These are phyloP conservation scores for Rhodotorula sp. DNA, from an alignment of 1,284 basidiomycete species.

Conservation along the genomic window DNA sequence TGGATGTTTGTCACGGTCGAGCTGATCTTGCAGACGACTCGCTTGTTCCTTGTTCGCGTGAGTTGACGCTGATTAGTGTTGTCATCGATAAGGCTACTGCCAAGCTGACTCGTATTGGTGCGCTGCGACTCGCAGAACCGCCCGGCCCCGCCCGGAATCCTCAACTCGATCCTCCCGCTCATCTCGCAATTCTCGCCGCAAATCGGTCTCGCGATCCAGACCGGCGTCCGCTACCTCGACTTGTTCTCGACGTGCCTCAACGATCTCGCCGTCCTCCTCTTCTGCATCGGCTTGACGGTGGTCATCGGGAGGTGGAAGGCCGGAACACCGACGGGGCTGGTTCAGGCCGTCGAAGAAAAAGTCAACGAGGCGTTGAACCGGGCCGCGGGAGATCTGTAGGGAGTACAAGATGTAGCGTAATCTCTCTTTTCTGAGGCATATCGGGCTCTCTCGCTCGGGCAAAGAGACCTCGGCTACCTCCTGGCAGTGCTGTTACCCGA, in stretches of 20 bases:
- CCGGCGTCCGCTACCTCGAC: conserved; percentile 31
- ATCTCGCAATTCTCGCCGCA: conserved; percentile 39
- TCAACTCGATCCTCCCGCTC: conserved; percentile 36
- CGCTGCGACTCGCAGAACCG: conserved; percentile 20
- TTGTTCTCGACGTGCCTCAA: conserved; percentile 34
- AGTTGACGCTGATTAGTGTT: not conserved
- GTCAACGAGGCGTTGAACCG: conserved; percentile 11
- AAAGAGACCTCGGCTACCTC: not conserved
- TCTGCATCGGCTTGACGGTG: conserved; percentile 33
- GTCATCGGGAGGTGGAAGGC: conserved; percentile 22
- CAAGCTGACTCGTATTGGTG: not conserved
- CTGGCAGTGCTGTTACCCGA: not conserved
- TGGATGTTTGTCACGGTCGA: conserved; percentile 44
- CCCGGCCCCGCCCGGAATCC: conserved; percentile 26
- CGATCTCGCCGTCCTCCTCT: conserved; percentile 40
- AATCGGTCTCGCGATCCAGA: conserved; percentile 29
- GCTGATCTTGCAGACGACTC: conserved; percentile 43
- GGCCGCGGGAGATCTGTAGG: conserved; percentile 20
- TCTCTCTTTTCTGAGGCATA: no score
- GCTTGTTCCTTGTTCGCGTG: conserved; percentile 36
- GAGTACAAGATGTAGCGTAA: no score
- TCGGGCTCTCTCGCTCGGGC: not conserved
- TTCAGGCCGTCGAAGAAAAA: conserved; percentile 13
- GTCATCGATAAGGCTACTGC: accelerated
- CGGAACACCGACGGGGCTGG: conserved; percentile 1